Percentiles rank a stretch among this genome's conserved stretches.
Evolutionary conservation across 768 basidiomycete species (phyloP).

Genomic region (Suillus americanus): DNA sequence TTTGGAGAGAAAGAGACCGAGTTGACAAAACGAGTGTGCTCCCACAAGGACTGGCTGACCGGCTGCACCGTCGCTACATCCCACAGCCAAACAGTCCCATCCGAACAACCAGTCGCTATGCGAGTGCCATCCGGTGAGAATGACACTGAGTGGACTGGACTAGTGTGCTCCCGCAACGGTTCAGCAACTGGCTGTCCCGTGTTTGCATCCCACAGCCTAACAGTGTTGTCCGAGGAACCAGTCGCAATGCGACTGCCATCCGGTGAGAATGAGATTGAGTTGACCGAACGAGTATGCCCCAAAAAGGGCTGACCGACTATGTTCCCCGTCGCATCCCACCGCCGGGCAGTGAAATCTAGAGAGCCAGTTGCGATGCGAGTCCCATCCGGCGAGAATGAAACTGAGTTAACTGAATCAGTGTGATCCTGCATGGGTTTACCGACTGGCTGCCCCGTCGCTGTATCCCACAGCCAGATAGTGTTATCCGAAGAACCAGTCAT

Average conservation of each 20-base stretch:
- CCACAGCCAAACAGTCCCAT: slow-evolving; percentile 10
- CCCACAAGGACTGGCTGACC: slow-evolving; percentile 2
- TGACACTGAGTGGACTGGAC: slow-evolving; percentile 7
- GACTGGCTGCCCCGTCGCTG: slow-evolving; percentile 3
- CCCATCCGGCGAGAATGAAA: slow-evolving; percentile 14
- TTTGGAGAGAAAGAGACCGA: slow-evolving; percentile 21
- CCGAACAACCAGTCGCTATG: slow-evolving; percentile 10
- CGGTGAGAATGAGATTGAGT: slow-evolving; percentile 15
- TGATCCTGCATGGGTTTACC: slow-evolving; percentile 5
- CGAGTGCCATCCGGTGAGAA: slow-evolving; percentile 16
- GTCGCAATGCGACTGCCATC: slow-evolving; percentile 13
- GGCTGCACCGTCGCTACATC: background rate
- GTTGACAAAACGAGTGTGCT: slow-evolving; percentile 14
- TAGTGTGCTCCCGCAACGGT: slow-evolving; percentile 7
- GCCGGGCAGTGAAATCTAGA: slow-evolving; percentile 6
- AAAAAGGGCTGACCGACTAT: slow-evolving; percentile 3
- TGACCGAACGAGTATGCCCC: slow-evolving; percentile 11
- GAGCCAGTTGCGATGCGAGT: slow-evolving; percentile 8
- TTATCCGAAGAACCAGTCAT: slow-evolving; percentile 19
- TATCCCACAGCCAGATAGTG: slow-evolving; percentile 21
- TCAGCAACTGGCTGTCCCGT: background rate
- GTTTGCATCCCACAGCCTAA: background rate
- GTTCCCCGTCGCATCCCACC: slow-evolving; percentile 14
- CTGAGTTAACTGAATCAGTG: slow-evolving; percentile 4
- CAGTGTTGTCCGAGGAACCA: background rate